Evolutionary conservation across 768 basidiomycete species (phyloP).

Genomic region (Lentinus tigrinus): DNA sequence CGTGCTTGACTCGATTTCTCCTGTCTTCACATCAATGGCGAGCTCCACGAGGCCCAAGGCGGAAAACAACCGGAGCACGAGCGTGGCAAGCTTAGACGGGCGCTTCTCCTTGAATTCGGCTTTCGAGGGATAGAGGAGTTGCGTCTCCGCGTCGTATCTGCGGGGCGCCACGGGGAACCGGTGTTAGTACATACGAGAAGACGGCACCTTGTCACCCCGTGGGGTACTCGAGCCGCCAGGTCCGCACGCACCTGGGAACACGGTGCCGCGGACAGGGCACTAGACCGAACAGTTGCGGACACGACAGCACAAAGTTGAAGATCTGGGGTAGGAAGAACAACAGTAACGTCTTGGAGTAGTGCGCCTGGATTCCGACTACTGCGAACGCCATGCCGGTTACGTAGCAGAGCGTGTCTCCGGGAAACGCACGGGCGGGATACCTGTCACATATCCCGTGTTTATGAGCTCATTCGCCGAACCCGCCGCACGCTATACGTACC

Average conservation of each 20-base stretch:
- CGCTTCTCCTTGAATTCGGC: slow-evolving; percentile 55
- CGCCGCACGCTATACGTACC: slow-evolving; percentile 53
- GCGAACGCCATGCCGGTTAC: slow-evolving; percentile 98
- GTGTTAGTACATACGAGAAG: background rate
- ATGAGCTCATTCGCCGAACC: background rate
- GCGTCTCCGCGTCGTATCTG: slow-evolving; percentile 76
- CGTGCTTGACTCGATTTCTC: slow-evolving; percentile 65
- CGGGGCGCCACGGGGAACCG: background rate
- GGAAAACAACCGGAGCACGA: slow-evolving; percentile 60
- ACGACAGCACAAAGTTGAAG: slow-evolving; percentile 94
- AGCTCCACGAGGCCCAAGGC: slow-evolving; percentile 67
- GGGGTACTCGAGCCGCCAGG: slow-evolving; percentile 2
- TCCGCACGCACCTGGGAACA: slow-evolving; percentile 71
- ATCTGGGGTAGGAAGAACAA: slow-evolving; percentile 98
- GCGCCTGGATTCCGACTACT: slow-evolving; percentile 94
- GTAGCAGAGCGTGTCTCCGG: slow-evolving; percentile 97
- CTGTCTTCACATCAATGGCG: slow-evolving; percentile 50
- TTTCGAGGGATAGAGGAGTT: slow-evolving; percentile 76
- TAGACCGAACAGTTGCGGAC: slow-evolving; percentile 91
- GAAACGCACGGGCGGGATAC: slow-evolving; percentile 95
- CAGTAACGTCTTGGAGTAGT: slow-evolving; percentile 94
- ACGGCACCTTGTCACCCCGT: background rate
- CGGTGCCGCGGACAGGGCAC: slow-evolving; percentile 95
- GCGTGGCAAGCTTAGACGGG: slow-evolving; percentile 51
- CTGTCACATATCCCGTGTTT: slow-evolving; percentile 38